phyloP scores from a whole-genome alignment of 352 stramenopile genomes.

The Phytopythium delawarense region DNA sequence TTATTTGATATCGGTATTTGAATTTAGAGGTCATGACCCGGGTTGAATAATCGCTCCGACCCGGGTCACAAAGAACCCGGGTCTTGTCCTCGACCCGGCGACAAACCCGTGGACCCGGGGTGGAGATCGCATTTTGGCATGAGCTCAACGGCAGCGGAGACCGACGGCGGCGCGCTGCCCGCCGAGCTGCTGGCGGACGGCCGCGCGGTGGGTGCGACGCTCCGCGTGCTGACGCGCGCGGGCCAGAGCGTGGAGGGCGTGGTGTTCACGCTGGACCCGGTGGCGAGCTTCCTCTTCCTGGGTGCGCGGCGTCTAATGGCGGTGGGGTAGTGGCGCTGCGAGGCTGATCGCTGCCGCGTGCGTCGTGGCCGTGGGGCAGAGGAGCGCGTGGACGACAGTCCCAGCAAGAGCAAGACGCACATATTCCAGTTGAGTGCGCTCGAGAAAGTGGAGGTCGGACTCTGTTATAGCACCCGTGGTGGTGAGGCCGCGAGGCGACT shows the following conservation, averaged over 20 bases:
- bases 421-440: slow-evolving; percentile 73
- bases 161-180: slow-evolving; percentile 28
- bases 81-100: neutral
- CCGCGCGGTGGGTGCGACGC: slow-evolving; percentile 50
- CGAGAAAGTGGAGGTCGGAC: slow-evolving; percentile 54
- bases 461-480: no score
- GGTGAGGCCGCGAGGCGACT: neutral
- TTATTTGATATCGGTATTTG: neutral
- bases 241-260: slow-evolving; percentile 58
- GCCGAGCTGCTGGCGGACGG: slow-evolving; percentile 60
- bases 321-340: neutral
- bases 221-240: slow-evolving; percentile 50
- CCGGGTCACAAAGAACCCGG: neutral
- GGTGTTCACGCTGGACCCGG: slow-evolving; percentile 76
- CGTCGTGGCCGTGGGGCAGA: slow-evolving; percentile 23
- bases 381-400: slow-evolving; percentile 34
- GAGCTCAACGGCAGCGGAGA: slow-evolving; percentile 27
- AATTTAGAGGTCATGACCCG: neutral
- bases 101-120: no score
- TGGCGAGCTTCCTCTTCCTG: slow-evolving; percentile 79
- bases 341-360: neutral
- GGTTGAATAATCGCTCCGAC: neutral
- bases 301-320: slow-evolving; percentile 18
- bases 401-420: slow-evolving; percentile 57
- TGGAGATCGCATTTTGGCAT: slow-evolving; percentile 9